Conservation (phyloP, 169 alveolate genomes). For the Theileria parva region DNA sequence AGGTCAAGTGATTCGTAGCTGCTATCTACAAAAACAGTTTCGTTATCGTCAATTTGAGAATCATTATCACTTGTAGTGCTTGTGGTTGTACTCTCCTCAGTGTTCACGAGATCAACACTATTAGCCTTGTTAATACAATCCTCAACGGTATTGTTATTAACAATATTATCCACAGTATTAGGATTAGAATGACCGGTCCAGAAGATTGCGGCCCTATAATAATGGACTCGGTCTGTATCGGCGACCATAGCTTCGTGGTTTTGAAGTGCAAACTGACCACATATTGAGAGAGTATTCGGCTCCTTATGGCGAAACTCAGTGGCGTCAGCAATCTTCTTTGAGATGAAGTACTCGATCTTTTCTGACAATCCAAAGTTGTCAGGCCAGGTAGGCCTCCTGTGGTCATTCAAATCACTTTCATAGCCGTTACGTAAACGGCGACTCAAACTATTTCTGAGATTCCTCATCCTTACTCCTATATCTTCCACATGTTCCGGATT, state of each 20-base stretch:
- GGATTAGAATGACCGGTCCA: slow-evolving; percentile 75
- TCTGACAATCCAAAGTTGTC: slow-evolving; percentile 57
- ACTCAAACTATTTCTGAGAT: not conserved
- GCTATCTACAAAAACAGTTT: not conserved
- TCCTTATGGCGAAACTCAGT: slow-evolving; percentile 72
- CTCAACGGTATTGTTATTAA: not conserved
- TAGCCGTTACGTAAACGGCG: not conserved
- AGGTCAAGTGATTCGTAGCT: not conserved
- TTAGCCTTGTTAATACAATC: not conserved
- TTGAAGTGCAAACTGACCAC: slow-evolving; percentile 74
- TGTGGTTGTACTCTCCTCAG: not conserved
- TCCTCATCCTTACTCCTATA: not conserved
- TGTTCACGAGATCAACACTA: not conserved
- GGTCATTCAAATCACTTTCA: slow-evolving; percentile 21
- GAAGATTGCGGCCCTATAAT: slow-evolving; percentile 79
- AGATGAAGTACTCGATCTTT: slow-evolving; percentile 67
- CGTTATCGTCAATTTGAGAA: not conserved
- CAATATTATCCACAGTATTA: not conserved
- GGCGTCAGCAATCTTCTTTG: slow-evolving; percentile 61
- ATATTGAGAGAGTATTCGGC: slow-evolving; percentile 75
- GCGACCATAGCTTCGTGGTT: slow-evolving; percentile 80
- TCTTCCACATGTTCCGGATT: not conserved
- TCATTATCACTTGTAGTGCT: not conserved
- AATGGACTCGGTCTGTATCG: slow-evolving; percentile 78
- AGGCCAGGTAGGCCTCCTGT: slow-evolving; percentile 74